Base-by-base conservation (phyloP, 805 yeast species). In the Candida chauliodis region DNA sequence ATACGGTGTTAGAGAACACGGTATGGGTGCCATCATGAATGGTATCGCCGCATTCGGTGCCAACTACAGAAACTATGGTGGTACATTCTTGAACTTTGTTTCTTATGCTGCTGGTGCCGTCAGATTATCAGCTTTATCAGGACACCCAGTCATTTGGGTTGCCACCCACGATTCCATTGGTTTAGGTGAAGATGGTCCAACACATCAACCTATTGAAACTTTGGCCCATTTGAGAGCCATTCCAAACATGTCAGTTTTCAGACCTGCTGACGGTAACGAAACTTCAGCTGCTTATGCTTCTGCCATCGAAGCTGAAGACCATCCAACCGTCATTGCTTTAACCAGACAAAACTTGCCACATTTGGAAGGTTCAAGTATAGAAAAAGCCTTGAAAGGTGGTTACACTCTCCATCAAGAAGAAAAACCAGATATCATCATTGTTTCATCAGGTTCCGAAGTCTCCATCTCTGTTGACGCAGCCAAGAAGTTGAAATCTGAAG, bases 1-100 rank as follows among this genome's bases (percentile, higher is more conserved):
- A 73, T 91, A 83, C 66, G 99, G 99, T 81, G 96, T 91, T 50
- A 84, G 99, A 72, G 99, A 91, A 76, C 98, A 93, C 71, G 97
- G 87, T 66, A 89, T 91, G 97, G 96, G 96, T 72, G 96, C 97
- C 49, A 84, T 90, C 65, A 77, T 90, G 80, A 91, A 93, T 71
- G 99, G 99, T 83, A 84, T 91, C 54, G 76, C 93, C 43, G 97
- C 96, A 40, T 91, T 71, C 59, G 84, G 84, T 70, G 85, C 84
- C 48, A 87, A 86, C 73, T 79, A 74, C 76, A 84, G 81, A 67
- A 82, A 89, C 53, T 90, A 81, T 73, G 96, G 96, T 66, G 98
- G 96, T 70, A 91, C 99, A 59, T 91, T 91, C 89, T 76, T 91
- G 67, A 91, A 93, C 81, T 91, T 91, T 55, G 82, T 76, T 47